Conservation (phyloP, 495 filamentous ascomycete genomes). For the Xylaria acuta region DNA sequence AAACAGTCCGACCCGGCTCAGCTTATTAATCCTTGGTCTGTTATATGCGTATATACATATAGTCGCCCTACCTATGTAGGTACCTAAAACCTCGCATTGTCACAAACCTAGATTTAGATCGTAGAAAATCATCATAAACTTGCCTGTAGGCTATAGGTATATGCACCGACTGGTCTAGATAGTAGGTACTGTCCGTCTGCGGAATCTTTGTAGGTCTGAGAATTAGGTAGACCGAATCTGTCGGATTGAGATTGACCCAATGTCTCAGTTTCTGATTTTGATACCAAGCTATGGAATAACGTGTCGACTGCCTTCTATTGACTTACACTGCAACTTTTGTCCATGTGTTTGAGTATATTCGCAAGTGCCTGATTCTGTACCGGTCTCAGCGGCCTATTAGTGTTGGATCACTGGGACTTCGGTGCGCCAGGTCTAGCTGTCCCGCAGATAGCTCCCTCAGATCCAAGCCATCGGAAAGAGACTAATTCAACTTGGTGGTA, state of each 20-base stretch:
- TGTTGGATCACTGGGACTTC: not conserved
- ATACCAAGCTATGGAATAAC: not conserved
- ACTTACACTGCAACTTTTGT: not conserved
- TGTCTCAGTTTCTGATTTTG: not conserved
- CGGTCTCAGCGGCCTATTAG: not conserved
- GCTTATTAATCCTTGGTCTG: not conserved
- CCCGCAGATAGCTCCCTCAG: not conserved
- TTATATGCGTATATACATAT: too few relatives aligned
- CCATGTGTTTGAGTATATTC: not conserved
- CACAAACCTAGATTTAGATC: too few relatives aligned
- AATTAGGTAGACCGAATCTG: not conserved
- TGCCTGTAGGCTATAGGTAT: not conserved
- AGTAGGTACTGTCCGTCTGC: not conserved
- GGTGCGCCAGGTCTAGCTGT: not conserved
- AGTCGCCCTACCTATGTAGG: too few relatives aligned
- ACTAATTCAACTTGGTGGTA: not conserved
- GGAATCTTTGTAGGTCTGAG: not conserved
- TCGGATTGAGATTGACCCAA: not conserved
- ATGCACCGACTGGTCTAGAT: not conserved
- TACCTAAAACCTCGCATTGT: too few relatives aligned
- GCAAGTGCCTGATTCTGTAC: not conserved
- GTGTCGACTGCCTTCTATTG: not conserved
- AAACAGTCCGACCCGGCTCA: constrained; percentile 13
- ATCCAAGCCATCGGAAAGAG: not conserved
- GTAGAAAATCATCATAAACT: not conserved